phyloP scores from a whole-genome alignment of 2,329 filamentous ascomycete genomes.

The Neofusicoccum ribis region DNA sequence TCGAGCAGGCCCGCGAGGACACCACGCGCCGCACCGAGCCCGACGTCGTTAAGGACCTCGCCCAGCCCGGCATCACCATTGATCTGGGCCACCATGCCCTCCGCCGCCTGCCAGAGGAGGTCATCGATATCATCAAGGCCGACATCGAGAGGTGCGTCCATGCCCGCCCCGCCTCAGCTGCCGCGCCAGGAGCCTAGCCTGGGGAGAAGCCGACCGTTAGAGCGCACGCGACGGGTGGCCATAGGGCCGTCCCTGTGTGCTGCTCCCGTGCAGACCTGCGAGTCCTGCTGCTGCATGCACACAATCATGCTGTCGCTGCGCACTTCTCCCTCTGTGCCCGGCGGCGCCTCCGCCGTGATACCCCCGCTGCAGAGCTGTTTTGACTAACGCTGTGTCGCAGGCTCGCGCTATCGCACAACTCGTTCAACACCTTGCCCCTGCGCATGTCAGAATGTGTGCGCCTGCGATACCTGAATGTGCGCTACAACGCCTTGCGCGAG shows the following conservation, averaged over 20 bases:
- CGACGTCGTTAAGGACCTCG: conserved; percentile 54
- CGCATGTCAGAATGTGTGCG: conserved; percentile 76
- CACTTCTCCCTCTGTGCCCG: background rate
- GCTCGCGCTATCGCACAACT: conserved; percentile 79
- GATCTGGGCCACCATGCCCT: conserved; percentile 77
- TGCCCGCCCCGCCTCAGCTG: background rate
- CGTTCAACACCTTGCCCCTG: conserved; percentile 66
- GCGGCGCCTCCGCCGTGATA: background rate
- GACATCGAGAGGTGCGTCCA: conserved; percentile 65
- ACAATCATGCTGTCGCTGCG: background rate
- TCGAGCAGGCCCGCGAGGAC: conserved; percentile 66
- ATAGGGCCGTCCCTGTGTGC: background rate
- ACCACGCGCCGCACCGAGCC: conserved; percentile 53
- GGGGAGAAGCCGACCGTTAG: background rate
- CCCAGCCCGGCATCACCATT: conserved; percentile 72
- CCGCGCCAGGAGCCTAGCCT: conserved; percentile 8
- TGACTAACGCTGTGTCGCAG: conserved; percentile 45
- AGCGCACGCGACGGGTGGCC: background rate
- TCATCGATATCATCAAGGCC: conserved; percentile 72
- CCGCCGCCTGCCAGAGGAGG: conserved; percentile 68
- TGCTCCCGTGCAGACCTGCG: background rate
- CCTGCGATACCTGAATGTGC: conserved; percentile 76
- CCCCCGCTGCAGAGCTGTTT: conserved; percentile 4
- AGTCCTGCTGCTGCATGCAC: background rate
- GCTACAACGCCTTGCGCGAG: conserved; percentile 71